A percentile compares a stretch with the other conserved stretches of the same genome.
These are phyloP conservation scores for Fimicolochytrium jonesii DNA, from an alignment of 192 early-diverging fungal genomes.

Conservation along the genomic window DNA sequence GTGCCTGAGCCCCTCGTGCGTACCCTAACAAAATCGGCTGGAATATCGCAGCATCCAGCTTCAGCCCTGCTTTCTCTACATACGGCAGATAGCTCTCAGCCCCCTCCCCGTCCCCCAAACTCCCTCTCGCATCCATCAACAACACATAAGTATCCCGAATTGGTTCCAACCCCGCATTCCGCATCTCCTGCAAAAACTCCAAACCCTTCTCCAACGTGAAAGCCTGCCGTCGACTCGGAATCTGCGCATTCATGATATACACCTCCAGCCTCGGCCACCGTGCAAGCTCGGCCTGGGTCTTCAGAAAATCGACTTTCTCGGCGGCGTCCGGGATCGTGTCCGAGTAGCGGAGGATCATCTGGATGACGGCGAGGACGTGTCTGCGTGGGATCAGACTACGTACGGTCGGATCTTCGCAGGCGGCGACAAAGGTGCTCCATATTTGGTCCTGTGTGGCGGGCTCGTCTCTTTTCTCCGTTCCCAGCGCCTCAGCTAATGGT, in stretches of 20 bases:
- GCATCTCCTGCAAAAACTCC: not conserved
- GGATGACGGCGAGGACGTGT: not conserved
- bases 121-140: slow-evolving; percentile 13
- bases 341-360: not conserved
- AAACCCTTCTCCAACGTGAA: not conserved
- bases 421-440: not conserved
- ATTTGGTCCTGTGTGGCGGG: not conserved
- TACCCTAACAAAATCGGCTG: slow-evolving; percentile 12
- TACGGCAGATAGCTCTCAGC: not conserved
- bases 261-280: slow-evolving; percentile 4
- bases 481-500: not conserved
- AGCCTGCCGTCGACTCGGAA: not conserved
- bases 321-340: not conserved
- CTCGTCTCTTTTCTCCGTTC: not conserved
- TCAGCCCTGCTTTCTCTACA: not conserved
- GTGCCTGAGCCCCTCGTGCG: not conserved
- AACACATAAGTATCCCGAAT: slow-evolving; percentile 4
- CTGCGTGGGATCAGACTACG: not conserved
- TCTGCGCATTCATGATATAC: slow-evolving; percentile 11
- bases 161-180: not conserved
- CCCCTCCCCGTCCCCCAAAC: slow-evolving; percentile 4
- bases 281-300: not conserved
- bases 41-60: not conserved
- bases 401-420: not conserved
- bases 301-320: slow-evolving; percentile 9